Conservation (phyloP, 1,139 yeast genomes). For the Arxiozyma heterogenica region DNA sequence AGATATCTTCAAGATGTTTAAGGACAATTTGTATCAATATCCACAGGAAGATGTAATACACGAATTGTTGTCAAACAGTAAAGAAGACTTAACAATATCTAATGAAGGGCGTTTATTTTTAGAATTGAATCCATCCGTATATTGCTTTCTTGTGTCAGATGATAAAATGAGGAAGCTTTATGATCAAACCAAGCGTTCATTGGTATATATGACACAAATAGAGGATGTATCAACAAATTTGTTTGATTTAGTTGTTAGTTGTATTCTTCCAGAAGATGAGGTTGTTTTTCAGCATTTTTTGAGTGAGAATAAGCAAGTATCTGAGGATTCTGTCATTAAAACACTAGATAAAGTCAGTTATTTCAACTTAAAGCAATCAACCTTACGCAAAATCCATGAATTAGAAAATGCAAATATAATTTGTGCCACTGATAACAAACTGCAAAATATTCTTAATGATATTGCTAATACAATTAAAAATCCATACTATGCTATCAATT, state of each 20-base stretch:
- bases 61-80: conserved; percentile 15
- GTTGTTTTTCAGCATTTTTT: conserved; percentile 48
- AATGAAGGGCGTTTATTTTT: conserved; percentile 27
- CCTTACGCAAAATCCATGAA: conserved; percentile 68
- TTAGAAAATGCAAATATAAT: conserved; percentile 63
- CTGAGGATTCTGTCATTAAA: conserved; percentile 35
- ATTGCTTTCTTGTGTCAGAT: conserved; percentile 31
- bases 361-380: conserved; percentile 67
- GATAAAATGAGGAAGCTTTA: conserved; percentile 47
- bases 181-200: conserved; percentile 73
- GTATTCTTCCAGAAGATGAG: conserved; percentile 64
- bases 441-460: conserved; percentile 72
- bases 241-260: conserved; percentile 63
- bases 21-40: conserved; percentile 15
- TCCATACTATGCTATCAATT: conserved; percentile 59
- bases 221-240: conserved; percentile 58
- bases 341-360: conserved; percentile 51
- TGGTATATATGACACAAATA: conserved; percentile 71
- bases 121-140: conserved; percentile 44
- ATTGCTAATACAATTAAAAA: conserved; percentile 79
- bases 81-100: conserved; percentile 8
- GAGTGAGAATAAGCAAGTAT: conserved; percentile 14
- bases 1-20: conserved; percentile 18
- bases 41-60: conserved; percentile 27
- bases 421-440: conserved; percentile 52